Evolutionary conservation across 2,329 filamentous ascomycete species (phyloP), one percentile per base, ranked within the genome.

Genomic region (Botryotinia globosa): DNA sequence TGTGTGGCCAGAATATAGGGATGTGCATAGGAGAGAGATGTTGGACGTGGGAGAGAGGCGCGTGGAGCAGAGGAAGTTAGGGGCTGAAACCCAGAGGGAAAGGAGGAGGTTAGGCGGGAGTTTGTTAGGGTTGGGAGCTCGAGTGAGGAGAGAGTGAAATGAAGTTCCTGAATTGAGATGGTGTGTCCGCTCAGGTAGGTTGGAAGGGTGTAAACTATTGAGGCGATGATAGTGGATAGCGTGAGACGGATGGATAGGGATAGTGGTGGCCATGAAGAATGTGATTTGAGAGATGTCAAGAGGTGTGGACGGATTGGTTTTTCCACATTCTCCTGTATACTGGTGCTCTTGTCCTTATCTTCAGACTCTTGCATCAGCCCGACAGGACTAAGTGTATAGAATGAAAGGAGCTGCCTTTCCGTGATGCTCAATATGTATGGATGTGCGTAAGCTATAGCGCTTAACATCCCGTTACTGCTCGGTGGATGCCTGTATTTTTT

Each of bases 341-440:
- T 37, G 42, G 18, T n/a, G 29, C 20, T 59, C 34, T 37, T 37
- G 22, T 34, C 54, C 45, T 44, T 56, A 37, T 58, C 32, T 44
- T 56, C n/a, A 14, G 56, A 67, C 3, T 67, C 37, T 56, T 37
- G 65, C 54, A 44, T 67, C 25, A 34, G 37, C 22, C 25, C 39
- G 20, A 39, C 14, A 42, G 70, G 51, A 18, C 20, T 67, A n/a
- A 72, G 70, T 9, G 87, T 88, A 80, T 97, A 97, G 1, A 98
- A 82, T 0, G 92, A 94, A 56, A 98, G 84, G 12, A 91, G 83
- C 63, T 94, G 92, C 22, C 89, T 87, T 37, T 88, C 86, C 1
- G 93, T 95, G 75, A 96, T 93, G 1, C 92, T 93, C 16, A 97
- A 83, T 2, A 97, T 81, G 79, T 94, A 96, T 0, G 94, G 93